A percentile compares a stretch with the other conserved stretches of the same genome.
Conservation (phyloP, 2,329 filamentous ascomycete species). For the Aspergillus sojae region DNA sequence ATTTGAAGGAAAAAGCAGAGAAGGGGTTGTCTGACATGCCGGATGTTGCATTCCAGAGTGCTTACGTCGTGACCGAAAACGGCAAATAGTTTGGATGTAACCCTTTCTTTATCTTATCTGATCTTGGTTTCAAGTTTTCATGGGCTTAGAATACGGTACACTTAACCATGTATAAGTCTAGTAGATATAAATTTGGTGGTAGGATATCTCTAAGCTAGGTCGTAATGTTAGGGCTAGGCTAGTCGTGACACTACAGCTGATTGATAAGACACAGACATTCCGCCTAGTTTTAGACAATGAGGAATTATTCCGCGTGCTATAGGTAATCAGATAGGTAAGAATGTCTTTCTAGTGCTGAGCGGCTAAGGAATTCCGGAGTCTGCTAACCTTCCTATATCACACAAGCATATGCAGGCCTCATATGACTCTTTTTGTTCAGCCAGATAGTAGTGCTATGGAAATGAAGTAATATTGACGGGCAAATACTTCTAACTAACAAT, state of each 20-base stretch:
- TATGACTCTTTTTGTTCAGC: not conserved
- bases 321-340: not conserved
- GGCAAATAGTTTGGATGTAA: not conserved
- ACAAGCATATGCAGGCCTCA: not conserved
- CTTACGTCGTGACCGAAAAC: constrained; percentile 4
- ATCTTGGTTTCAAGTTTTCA: not conserved
- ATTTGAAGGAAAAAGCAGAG: not conserved
- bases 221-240: not conserved
- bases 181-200: not conserved
- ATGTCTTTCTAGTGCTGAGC: not conserved
- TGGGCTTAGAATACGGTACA: not conserved
- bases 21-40: not conserved
- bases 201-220: not conserved
- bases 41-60: not conserved
- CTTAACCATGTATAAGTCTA: not conserved
- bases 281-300: not conserved
- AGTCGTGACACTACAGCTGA: not conserved
- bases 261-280: not conserved
- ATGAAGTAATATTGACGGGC: not conserved
- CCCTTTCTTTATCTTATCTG: not conserved
- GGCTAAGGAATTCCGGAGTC: not conserved
- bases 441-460: not conserved
- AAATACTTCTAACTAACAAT: not conserved
- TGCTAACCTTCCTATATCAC: not conserved
- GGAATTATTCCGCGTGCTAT: not conserved